Evolutionary conservation across 2,329 filamentous ascomycete genomes (phyloP).

Genomic region (Aspergillus tubingensis): DNA sequence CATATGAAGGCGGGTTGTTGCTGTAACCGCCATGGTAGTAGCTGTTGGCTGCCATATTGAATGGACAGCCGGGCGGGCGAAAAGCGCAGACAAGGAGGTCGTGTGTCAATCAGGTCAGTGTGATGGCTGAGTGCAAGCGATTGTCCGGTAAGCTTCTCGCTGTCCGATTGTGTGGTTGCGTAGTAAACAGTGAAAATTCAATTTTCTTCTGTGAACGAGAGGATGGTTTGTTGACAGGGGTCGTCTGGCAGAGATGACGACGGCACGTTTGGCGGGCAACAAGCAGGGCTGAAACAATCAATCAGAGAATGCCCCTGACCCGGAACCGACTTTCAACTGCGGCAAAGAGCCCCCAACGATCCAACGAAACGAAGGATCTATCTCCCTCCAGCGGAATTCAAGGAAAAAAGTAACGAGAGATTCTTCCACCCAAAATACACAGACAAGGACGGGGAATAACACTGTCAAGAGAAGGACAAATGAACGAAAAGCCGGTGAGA

Average conservation of each 20-base stretch:
- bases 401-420: background rate
- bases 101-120: background rate
- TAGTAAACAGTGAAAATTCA: background rate
- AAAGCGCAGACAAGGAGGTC: background rate
- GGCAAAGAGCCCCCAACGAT: background rate
- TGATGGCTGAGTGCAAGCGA: background rate
- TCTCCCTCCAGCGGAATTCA: background rate
- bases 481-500: background rate
- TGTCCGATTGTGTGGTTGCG: background rate
- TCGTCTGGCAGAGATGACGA: background rate
- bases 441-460: background rate
- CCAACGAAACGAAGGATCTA: background rate
- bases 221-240: background rate
- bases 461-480: background rate
- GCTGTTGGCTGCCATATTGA: constrained; percentile 64
- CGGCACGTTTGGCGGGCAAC: constrained; percentile 6
- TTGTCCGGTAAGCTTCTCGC: background rate
- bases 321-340: background rate
- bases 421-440: background rate
- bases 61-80: constrained; percentile 10
- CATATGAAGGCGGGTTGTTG: constrained; percentile 34
- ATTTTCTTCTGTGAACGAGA: background rate
- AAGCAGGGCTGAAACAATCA: constrained; percentile 2
- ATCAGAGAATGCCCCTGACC: background rate
- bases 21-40: constrained; percentile 60